A percentile compares a stretch with the other conserved stretches of the same genome.
Conservation (phyloP, 768 basidiomycete genomes). For the Mycena galericulata region DNA sequence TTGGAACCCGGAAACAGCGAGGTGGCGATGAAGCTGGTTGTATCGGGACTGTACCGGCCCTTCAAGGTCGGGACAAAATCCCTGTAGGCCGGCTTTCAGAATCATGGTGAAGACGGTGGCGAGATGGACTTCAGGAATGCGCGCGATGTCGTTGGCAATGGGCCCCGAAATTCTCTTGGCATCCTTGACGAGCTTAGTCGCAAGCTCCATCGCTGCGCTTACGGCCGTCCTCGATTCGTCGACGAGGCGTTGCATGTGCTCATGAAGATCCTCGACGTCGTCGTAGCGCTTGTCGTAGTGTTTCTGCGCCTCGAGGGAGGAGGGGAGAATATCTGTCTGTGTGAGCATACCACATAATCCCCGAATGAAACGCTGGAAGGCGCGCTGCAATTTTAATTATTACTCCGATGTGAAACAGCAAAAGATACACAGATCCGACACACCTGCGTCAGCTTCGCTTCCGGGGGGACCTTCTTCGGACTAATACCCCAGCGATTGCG, state of each 20-base stretch:
- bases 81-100: background rate
- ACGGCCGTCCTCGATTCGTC: background rate
- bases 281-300: slow-evolving; percentile 24
- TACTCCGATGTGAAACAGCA: background rate
- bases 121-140: slow-evolving; percentile 16
- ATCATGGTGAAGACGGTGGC: slow-evolving; percentile 17
- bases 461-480: background rate
- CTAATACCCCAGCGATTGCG: slow-evolving; percentile 9
- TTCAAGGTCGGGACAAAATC: slow-evolving; percentile 13
- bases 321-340: background rate
- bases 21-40: slow-evolving; percentile 22
- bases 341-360: slow-evolving; percentile 10
- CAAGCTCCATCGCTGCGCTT: background rate
- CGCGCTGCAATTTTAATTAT: slow-evolving; percentile 9
- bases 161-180: slow-evolving; percentile 9
- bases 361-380: slow-evolving; percentile 11
- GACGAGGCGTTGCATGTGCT: slow-evolving; percentile 2
- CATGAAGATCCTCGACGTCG: background rate
- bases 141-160: slow-evolving; percentile 17
- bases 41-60: slow-evolving; percentile 12
- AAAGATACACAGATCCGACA: too few relatives aligned
- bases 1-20: slow-evolving; percentile 11
- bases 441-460: slow-evolving; percentile 2
- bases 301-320: background rate
- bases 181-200: background rate